These are phyloP conservation scores for Talaromyces sp. DNA, from an alignment of 2,329 filamentous ascomycete species.

Conservation along the genomic window DNA sequence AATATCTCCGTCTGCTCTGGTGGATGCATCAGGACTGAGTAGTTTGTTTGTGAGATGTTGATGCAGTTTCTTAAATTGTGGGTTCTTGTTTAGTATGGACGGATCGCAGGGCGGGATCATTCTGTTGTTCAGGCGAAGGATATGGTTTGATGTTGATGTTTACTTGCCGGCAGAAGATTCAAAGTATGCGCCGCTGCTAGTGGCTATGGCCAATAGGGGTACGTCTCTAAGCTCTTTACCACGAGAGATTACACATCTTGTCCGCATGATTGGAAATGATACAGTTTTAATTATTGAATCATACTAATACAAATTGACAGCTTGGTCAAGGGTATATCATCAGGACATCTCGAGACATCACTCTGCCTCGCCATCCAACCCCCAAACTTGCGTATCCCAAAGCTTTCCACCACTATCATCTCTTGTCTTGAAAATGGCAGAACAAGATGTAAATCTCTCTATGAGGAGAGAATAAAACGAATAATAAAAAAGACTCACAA, in stretches of 20 bases:
- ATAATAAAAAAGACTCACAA: not conserved
- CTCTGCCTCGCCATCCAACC: not conserved
- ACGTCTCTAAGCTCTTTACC: not conserved
- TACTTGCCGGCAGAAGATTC: not conserved
- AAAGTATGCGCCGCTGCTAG: not conserved
- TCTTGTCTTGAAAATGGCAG: not conserved
- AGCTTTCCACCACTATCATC: not conserved
- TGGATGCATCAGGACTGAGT: slow-evolving; percentile 42
- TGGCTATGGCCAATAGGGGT: not conserved
- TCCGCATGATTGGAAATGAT: not conserved
- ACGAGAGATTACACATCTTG: not conserved
- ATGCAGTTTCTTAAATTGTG: slow-evolving; percentile 43
- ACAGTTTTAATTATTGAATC: slow-evolving; percentile 7
- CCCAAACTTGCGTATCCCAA: slow-evolving; percentile 7
- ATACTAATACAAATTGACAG: slow-evolving; percentile 16
- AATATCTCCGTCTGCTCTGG: slow-evolving; percentile 30
- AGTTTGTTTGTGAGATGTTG: slow-evolving; percentile 37
- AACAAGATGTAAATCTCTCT: not conserved
- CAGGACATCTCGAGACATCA: not conserved
- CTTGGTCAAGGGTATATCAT: slow-evolving; percentile 12
- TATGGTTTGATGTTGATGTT: not conserved
- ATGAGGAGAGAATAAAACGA: not conserved
- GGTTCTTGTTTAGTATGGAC: slow-evolving; percentile 39
- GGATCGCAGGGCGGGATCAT: slow-evolving; percentile 46
- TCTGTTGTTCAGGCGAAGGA: slow-evolving; percentile 8